These are phyloP conservation scores for Syzygium oleosum DNA, from an alignment of 345 rosid genomes.

Conservation along the genomic window DNA sequence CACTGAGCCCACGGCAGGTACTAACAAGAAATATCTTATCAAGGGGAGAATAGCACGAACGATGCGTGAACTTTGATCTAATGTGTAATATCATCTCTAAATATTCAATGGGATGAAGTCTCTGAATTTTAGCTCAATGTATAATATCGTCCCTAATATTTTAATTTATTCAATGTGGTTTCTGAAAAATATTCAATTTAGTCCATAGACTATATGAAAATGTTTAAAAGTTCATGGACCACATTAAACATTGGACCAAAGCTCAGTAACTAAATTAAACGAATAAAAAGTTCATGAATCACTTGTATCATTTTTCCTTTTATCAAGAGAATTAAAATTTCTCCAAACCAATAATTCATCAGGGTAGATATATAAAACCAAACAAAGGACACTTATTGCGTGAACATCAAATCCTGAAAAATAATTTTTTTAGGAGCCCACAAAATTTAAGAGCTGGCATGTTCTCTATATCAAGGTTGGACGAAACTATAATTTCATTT, in stretches of 20 bases:
- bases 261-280: fast-evolving
- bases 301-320: neutral
- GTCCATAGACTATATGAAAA: neutral
- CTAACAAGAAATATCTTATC: neutral
- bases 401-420: neutral
- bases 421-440: neutral
- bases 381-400: neutral
- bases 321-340: neutral
- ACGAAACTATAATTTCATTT: neutral
- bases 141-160: fast-evolving
- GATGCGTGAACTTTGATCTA: fast-evolving
- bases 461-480: neutral
- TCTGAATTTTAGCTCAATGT: neutral
- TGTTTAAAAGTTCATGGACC: neutral
- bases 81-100: neutral
- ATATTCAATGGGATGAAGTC: fast-evolving
- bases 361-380: neutral
- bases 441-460: neutral
- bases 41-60: fast-evolving
- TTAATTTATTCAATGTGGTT: fast-evolving
- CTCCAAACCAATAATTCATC: neutral
- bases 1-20: neutral
- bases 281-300: fast-evolving
- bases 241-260: no score
- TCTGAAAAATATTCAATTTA: neutral